phyloP scores from a whole-genome alignment of 371 early-diverging fungal genomes.

The Antonospora locustae region DNA sequence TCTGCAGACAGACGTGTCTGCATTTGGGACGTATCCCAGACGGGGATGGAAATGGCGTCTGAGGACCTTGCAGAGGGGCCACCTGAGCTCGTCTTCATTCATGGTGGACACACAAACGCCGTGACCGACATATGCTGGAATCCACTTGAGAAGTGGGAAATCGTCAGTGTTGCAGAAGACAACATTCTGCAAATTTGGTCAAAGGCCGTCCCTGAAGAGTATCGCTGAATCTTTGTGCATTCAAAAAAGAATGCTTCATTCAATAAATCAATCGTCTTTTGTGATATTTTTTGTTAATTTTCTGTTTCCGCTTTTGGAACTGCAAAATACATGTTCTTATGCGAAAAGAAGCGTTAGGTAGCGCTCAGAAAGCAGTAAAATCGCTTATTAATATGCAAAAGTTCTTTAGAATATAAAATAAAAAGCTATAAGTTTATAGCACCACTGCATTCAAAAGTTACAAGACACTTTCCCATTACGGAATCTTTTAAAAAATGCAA shows the following conservation, averaged over 20 bases:
- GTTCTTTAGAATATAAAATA: too few relatives aligned
- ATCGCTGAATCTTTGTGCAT: not conserved
- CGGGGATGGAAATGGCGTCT: constrained; percentile 72
- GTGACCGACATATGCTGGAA: constrained; percentile 91
- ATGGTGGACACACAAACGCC: constrained; percentile 88
- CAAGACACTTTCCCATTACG: too few relatives aligned
- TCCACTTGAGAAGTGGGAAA: constrained; percentile 75
- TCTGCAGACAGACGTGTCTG: constrained; percentile 74
- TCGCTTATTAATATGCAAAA: constrained; percentile 39
- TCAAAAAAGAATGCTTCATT: constrained; percentile 5
- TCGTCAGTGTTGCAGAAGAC: constrained; percentile 79
- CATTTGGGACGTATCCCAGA: constrained; percentile 80
- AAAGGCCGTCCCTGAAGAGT: constrained; percentile 26
- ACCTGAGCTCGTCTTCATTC: constrained; percentile 88
- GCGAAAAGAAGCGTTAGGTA: not conserved
- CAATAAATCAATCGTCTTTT: not conserved
- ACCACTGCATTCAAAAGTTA: too few relatives aligned
- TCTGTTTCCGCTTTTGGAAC: constrained; percentile 3
- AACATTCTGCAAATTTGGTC: constrained; percentile 90
- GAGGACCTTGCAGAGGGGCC: constrained; percentile 92
- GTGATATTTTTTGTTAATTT: constrained; percentile 3
- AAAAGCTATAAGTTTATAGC: too few relatives aligned
- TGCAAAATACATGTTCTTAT: not conserved
- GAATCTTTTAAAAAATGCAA: too few relatives aligned
- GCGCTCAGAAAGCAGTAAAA: not conserved